Base-by-base conservation (phyloP, 768 basidiomycete species). In the Boletus vinaceobasis region DNA sequence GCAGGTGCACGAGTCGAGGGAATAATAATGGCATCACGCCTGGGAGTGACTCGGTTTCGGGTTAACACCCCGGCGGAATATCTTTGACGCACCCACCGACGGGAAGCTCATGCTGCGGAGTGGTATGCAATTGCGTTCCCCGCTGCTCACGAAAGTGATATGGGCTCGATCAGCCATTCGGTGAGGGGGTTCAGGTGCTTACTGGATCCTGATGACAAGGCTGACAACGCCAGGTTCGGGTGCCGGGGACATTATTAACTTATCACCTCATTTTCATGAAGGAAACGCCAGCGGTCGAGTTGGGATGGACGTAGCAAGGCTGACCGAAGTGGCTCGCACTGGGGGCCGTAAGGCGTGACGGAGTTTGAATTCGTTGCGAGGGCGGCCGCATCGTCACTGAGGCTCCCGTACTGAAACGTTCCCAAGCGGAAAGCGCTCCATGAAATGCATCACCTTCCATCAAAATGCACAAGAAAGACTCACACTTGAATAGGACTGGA, bases 1-100 rank as follows among this genome's bases (percentile, higher is more conserved):
- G 36, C 8, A 32, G 38, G 23, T 31, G 35, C 37, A 38, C 32
- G 11, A 23, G 33, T 26, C 48, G 35, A 37, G 11, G 14, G 7
- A 10, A n/a, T 42, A 55, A 50, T 62, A 55, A 62, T 58, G 52
- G 40, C 27, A 21, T 48, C 7, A 13, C 2, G 26, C 53, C 48
- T 57, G 53, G 26, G 52, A 48, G 31, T 1, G 33, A 38, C 36
- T n/a, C n/a, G 32, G 35, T 6, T 21, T 3, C 47, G 35, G 33
- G 33, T 46, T 29, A 8, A 29, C 7, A 8, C 48, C 39, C 14
- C 9, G 4, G n/a, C 21, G 50, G 43, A 31, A 36, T 27, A 53
- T 47, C 33, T 33, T 46, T 39, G 3, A 39, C 6, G 55, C 49
- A 47, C 23, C 29, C 5, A 33, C 50, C 11, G 31, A 33, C 14